Conservation (phyloP, 2,329 filamentous ascomycete species). For the Parafenestella ontariensis region DNA sequence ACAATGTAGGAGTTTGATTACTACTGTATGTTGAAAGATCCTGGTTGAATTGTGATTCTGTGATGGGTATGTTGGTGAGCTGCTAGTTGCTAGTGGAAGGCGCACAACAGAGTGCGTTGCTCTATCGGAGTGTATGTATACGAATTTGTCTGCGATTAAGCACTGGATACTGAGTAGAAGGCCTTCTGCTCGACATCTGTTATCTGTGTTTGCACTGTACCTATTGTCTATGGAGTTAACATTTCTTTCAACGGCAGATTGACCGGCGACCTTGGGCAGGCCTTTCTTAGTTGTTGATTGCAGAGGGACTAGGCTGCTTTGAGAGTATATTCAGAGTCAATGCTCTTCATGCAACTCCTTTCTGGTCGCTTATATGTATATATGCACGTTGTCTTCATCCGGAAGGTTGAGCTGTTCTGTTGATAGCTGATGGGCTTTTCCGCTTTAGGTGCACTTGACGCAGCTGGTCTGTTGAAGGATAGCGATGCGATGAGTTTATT, state of each 20-base stretch:
- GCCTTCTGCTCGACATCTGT: too few species aligned
- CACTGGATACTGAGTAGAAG: too few species aligned
- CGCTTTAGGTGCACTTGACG: constrained; percentile 7
- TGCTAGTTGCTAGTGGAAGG: too few species aligned
- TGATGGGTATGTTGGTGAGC: too few species aligned
- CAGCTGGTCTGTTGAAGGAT: not conserved
- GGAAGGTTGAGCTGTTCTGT: constrained; percentile 6
- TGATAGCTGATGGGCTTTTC: constrained; percentile 12
- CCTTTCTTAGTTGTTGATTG: not conserved
- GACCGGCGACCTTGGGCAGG: not conserved
- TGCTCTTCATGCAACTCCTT: not conserved
- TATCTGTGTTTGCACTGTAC: too few species aligned
- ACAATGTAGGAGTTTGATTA: not conserved
- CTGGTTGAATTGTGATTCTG: too few species aligned
- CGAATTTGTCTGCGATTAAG: too few species aligned
- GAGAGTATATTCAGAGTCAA: not conserved
- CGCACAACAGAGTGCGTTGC: too few species aligned
- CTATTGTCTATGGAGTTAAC: too few species aligned
- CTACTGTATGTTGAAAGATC: too few species aligned
- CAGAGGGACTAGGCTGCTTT: not conserved
- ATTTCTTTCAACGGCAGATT: too few species aligned
- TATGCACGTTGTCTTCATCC: not conserved
- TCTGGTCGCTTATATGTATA: not conserved
- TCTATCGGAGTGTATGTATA: too few species aligned
- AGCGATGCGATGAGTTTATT: not conserved